Percentiles rank a stretch among this genome's conserved stretches.
Evolutionary conservation across 352 stramenopile species (phyloP).

Genomic region (Peronospora destructor): DNA sequence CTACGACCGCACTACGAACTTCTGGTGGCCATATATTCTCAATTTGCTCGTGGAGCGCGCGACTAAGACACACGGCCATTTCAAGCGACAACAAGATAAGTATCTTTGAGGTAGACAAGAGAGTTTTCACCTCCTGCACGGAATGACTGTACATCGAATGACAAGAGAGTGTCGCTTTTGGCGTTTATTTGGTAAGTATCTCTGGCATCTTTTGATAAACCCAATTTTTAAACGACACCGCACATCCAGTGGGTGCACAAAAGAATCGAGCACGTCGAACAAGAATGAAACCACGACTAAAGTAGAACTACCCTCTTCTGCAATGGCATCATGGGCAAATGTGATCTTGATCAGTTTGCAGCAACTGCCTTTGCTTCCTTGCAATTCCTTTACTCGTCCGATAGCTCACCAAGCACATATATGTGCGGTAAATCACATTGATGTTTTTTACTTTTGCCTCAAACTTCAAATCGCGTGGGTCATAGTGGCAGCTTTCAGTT

Average conservation of each 20-base stretch:
- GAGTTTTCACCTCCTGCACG: background rate
- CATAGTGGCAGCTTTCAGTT: too few relatives aligned
- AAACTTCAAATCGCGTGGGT: too few relatives aligned
- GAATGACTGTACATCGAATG: background rate
- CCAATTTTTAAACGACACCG: too few relatives aligned
- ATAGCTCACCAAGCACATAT: conserved; percentile 89
- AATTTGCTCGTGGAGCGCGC: conserved; percentile 63
- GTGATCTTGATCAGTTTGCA: conserved; percentile 85
- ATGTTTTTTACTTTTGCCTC: conserved; percentile 91
- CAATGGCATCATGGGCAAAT: conserved; percentile 11
- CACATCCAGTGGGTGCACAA: too few relatives aligned
- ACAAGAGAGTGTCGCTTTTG: background rate
- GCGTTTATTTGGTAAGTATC: conserved; percentile 14
- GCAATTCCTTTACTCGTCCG: conserved; percentile 74
- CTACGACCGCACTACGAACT: conserved; percentile 78
- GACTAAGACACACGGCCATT: conserved; percentile 46
- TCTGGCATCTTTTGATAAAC: too few relatives aligned
- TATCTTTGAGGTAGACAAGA: conserved; percentile 14
- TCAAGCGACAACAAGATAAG: conserved; percentile 36
- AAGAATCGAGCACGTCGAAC: too few relatives aligned
- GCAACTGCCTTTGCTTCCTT: conserved; percentile 87
- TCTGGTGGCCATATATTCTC: conserved; percentile 83
- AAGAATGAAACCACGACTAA: too few relatives aligned
- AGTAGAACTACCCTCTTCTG: too few relatives aligned
- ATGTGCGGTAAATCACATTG: conserved; percentile 88